A percentile compares a stretch with the other conserved stretches of the same genome.
Evolutionary conservation across 2,329 filamentous ascomycete genomes (phyloP).

Genomic region (Myrmaecium sp.): DNA sequence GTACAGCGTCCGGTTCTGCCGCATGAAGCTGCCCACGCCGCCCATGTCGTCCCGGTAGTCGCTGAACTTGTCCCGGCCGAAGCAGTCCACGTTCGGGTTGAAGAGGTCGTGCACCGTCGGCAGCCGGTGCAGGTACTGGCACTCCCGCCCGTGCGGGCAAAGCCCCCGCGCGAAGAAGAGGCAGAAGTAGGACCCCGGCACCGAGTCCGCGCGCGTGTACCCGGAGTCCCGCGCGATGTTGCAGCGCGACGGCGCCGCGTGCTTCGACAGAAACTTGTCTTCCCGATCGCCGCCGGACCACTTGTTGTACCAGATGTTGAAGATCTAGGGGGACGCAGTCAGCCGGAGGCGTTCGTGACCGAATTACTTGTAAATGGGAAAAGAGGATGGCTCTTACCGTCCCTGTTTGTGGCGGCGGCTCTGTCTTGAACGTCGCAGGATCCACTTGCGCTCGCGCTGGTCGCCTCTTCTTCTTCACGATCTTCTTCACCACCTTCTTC

Average conservation of each 20-base stretch:
- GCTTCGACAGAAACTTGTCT: constrained; percentile 74
- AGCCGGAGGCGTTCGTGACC: no score
- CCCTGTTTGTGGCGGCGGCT: constrained; percentile 80
- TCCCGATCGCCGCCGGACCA: constrained; percentile 93
- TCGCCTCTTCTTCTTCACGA: constrained; percentile 76
- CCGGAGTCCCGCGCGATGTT: constrained; percentile 54
- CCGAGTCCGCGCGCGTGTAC: constrained; percentile 32
- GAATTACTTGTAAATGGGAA: no score
- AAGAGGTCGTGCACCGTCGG: constrained; percentile 79
- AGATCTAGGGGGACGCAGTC: no score
- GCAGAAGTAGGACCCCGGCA: constrained; percentile 66
- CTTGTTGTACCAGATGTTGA: constrained; percentile 93
- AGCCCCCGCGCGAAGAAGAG: constrained; percentile 73
- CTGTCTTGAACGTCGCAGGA: constrained; percentile 61
- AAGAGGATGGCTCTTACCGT: no score
- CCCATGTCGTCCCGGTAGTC: constrained; percentile 98
- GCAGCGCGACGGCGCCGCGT: constrained; percentile 68
- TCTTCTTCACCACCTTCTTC: constrained; percentile 66
- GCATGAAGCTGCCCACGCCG: constrained; percentile 82
- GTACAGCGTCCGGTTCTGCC: constrained; percentile 88
- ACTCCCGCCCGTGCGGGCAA: constrained; percentile 78
- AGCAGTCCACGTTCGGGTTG: constrained; percentile 88
- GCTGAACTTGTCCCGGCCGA: constrained; percentile 78
- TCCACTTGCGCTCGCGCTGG: constrained; percentile 88
- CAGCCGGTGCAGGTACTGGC: constrained; percentile 81